Conservation (phyloP, 2,329 filamentous ascomycete genomes). For the Pseudogymnoascus sp. region DNA sequence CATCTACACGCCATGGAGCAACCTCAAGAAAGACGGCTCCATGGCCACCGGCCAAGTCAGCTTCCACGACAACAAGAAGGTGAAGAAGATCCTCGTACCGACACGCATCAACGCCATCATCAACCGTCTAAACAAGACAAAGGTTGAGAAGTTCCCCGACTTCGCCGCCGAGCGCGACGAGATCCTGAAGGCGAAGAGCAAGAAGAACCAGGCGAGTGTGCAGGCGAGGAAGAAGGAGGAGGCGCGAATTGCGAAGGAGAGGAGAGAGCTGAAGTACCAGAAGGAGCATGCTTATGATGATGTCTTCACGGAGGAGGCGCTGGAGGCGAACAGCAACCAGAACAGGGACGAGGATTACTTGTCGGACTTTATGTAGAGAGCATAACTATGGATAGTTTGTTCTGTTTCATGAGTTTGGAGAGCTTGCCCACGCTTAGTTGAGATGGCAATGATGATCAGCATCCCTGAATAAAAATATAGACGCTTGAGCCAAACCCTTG, state of each 20-base stretch:
- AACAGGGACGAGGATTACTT: constrained; percentile 68
- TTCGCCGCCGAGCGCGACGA: constrained; percentile 76
- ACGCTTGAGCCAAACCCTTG: background rate
- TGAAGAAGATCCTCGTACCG: constrained; percentile 72
- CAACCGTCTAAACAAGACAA: constrained; percentile 98
- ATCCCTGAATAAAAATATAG: background rate
- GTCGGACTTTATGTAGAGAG: constrained; percentile 81
- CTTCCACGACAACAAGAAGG: constrained; percentile 82
- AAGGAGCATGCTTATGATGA: constrained; percentile 98
- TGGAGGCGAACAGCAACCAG: constrained; percentile 75
- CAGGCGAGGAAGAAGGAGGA: constrained; percentile 71
- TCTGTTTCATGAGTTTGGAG: background rate
- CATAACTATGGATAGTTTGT: background rate
- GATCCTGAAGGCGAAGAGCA: constrained; percentile 61
- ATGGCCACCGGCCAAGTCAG: constrained; percentile 95
- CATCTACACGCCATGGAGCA: constrained; percentile 97
- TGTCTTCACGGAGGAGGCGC: constrained; percentile 73
- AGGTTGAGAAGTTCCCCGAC: constrained; percentile 79
- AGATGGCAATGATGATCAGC: background rate
- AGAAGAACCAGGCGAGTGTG: constrained; percentile 57
- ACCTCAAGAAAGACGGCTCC: constrained; percentile 87
- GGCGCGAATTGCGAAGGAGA: constrained; percentile 63
- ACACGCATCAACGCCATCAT: constrained; percentile 82
- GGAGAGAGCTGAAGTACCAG: constrained; percentile 84
- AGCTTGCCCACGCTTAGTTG: background rate